Evolutionary conservation across 148 eudicot species (phyloP), one percentile per base, ranked within the genome.

Genomic region (Silene latifolia): DNA sequence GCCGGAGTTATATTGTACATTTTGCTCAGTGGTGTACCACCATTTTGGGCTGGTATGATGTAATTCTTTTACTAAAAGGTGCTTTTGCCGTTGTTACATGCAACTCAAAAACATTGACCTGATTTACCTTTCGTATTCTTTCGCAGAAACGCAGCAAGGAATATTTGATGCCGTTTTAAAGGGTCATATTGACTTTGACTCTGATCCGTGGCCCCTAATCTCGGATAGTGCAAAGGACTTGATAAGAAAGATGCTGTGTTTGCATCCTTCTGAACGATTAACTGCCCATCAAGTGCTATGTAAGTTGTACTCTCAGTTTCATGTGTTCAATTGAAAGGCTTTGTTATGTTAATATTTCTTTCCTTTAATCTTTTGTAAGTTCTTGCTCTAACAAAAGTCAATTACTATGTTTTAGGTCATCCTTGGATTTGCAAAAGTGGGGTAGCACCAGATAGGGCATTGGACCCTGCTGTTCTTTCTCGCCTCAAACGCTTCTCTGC

Each of bases 341-440:
- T 39, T 53, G 27, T 61, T 27, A 25, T 47, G 65, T 44, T 63
- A 46, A 14, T n/a, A 27, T 46, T 63, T 60, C 4, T 47, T 46
- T 17, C 35, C 24, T 24, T 20, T 12, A 8, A 47, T 54, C n/a
- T 67, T 73, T 73, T 25, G 12, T 42, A 35, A 59, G 51, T 19
- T n/a, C 9, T 12, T 7, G 67, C 44, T 56, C 63, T 29, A 53
- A 56, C 29, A 6, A 27, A 25, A n/a, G 42, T 6, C 29, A 19
- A 67, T 72, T 13, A 62, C 71, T 35, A 56, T 82, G 35, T 48
- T 71, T 8, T 73, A 95, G 98, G 97, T 83, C 96, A 92, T 89
- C 98, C 98, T 77, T 95, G 98, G 98, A 89, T 95, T 77, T 95
- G 93, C 63, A 92, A 95, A 88, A 90, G 90, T 79, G 98, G 98